Evolutionary conservation across 768 basidiomycete genomes (phyloP), one percentile per base, ranked within the genome.

Genomic region (Rubroboletus satanas): DNA sequence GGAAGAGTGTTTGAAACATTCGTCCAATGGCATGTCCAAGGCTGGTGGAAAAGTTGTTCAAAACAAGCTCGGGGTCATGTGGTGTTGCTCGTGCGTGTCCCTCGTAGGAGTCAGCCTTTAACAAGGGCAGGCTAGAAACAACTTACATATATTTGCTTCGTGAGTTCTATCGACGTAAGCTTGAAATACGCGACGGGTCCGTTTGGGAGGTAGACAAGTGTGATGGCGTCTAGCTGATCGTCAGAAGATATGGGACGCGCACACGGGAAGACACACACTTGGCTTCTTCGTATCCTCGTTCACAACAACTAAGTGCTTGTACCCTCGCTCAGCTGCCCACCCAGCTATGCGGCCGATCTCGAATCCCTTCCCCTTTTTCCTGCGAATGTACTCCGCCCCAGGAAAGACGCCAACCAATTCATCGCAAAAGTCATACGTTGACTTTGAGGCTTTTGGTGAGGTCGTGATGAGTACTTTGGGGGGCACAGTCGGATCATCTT

Each of bases 151-250:
- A 98, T 96, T 60, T 92, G 78, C 69, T 87, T 83, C 11, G 93
- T 88, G 18, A 94, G 79, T 64, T 92, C 84, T 37, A 98, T 78
- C 7, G 93, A 95, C 0, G 90, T 87, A 39, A 99, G 78, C 68
- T 91, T 96, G 79, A 98, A 98, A 70, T 95, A 95, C 0, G 95
- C 95, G 2, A 92, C 91, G 0, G 97, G 97, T 12, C 97, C 97
- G 49, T 84, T 76, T 0, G 97, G 97, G 12, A 99, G 83, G 66
- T 96, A 83, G 42, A 93, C 83, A 50, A 98, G 73, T 0, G 96
- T 98, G 58, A 99, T 85, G 3, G 94, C 93, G 73, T 96, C 97
- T 98, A 60, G 5, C 23, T 45, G 17, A 44, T 56, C 32, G 49
- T 55, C 33, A 60, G 54, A 63, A 33, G 26, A 18, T 42, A 56